Evolutionary conservation across 139 green algal species (phyloP), one percentile per base, ranked within the genome.

Genomic region (Chlorella sorokiniana): DNA sequence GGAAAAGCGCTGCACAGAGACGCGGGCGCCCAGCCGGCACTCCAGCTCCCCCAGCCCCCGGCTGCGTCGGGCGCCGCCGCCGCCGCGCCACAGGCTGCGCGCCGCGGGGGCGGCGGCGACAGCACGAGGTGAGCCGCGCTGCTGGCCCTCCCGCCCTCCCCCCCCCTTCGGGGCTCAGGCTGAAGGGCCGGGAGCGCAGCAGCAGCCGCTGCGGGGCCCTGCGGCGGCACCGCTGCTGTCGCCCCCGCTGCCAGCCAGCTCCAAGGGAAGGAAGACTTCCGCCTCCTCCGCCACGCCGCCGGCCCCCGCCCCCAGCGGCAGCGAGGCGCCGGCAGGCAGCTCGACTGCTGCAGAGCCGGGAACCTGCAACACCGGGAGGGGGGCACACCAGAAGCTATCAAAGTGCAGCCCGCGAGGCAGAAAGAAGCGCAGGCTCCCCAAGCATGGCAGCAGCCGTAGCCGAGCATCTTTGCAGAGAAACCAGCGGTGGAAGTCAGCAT

Each of bases 61-160:
- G 56, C 56, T 10, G 48, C 11, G 48, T 56, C 29, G 41, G 41
- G 41, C 7, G 65, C 54, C 16, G 73, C 73, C 41, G 56, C 31
- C 27, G 37, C 16, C 54, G n/a, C 73, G 59, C 75, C 75, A 81
- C 59, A 81, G 62, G 75, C 75, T 27, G 41, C 56, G 75, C 41
- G 18, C 40, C 59, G 37, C 4, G 51, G n/a, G 0, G 29, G 3
- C n/a, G 40, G 20, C 7, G 59, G 5, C 27, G 22, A 48, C 4
- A 81, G 59, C 56, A 81, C 29, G 29, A 81, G 38, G 41, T 81
- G 75, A 54, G 72, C 72, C 52, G 72, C 38, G 70, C 73, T 69
- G 37, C 73, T 45, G 27, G 37, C 4, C 33, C 71, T 29, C 2
- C 42, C 41, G 68, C 41, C 27, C 11, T 41, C 35, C 63, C 59